These are phyloP conservation scores for Cytospora mali DNA, from an alignment of 2,329 filamentous ascomycete species.

Conservation along the genomic window DNA sequence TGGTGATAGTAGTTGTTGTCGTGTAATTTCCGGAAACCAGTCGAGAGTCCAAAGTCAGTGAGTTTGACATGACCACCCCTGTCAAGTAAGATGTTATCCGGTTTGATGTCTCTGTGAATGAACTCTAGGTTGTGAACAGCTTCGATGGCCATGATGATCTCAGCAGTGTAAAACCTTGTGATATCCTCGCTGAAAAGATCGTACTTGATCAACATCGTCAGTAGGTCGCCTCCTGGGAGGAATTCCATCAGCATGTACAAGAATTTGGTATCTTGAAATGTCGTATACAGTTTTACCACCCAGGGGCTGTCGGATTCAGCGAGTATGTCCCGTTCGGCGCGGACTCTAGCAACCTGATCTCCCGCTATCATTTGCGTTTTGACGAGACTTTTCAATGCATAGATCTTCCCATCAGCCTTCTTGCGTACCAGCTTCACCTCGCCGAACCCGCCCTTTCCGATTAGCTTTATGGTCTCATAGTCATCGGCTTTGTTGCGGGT, in stretches of 20 bases:
- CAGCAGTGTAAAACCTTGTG: conserved; percentile 82
- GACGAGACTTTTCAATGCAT: conserved; percentile 76
- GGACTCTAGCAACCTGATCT: conserved; percentile 77
- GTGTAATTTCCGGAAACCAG: conserved; percentile 77
- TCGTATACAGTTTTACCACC: conserved; percentile 79
- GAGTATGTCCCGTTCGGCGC: conserved; percentile 77
- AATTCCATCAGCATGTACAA: conserved; percentile 84
- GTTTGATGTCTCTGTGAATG: conserved; percentile 81
- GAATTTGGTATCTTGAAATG: conserved; percentile 76
- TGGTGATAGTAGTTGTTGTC: conserved; percentile 79
- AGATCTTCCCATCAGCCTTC: conserved; percentile 76
- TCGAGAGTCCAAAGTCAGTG: conserved; percentile 80
- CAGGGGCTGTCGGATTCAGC: conserved; percentile 80
- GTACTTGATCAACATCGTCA: conserved; percentile 86
- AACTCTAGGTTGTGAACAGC: conserved; percentile 80
- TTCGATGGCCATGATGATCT: conserved; percentile 79
- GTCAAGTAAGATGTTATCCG: conserved; percentile 79
- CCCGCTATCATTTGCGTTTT: conserved; percentile 85
- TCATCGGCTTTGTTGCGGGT: conserved; percentile 72
- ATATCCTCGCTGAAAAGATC: conserved; percentile 83
- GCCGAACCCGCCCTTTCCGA: conserved; percentile 79
- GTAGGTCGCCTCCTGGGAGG: conserved; percentile 76
- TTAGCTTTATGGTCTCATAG: conserved; percentile 76
- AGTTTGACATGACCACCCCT: conserved; percentile 78
- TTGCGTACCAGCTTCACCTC: conserved; percentile 78